Evolutionary conservation across 2,329 filamentous ascomycete species (phyloP).

Genomic region (Exophiala calicioides): DNA sequence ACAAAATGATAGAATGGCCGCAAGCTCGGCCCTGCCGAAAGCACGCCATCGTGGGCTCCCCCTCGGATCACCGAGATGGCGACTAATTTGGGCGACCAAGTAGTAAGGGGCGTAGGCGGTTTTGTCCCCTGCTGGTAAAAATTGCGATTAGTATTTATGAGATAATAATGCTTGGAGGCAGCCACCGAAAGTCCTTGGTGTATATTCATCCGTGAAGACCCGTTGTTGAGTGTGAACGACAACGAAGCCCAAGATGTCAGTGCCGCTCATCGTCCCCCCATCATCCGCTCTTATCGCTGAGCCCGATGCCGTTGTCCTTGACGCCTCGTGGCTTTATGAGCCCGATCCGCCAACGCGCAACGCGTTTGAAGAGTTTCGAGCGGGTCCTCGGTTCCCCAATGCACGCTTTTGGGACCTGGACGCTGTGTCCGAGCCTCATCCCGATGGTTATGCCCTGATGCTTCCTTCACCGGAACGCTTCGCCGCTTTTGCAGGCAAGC

Average conservation of each 20-base stretch:
- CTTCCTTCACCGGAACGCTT: constrained; percentile 14
- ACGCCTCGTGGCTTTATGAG: constrained; percentile 15
- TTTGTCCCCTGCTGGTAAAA: not conserved
- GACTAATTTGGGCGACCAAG: not conserved
- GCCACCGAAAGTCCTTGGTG: too few species aligned
- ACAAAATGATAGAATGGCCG: not conserved
- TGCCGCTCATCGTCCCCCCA: constrained; percentile 11
- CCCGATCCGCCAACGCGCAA: constrained; percentile 15
- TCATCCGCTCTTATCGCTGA: constrained; percentile 3
- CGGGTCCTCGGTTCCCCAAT: constrained; percentile 12
- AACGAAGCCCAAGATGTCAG: constrained; percentile 6
- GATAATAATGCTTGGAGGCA: too few species aligned
- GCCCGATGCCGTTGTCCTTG: constrained; percentile 10
- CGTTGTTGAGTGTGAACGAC: not conserved
- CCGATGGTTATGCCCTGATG: constrained; percentile 12
- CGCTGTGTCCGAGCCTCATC: constrained; percentile 14
- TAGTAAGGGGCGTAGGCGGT: not conserved
- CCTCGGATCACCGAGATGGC: constrained; percentile 13
- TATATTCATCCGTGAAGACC: not conserved
- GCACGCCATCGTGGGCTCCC: constrained; percentile 7
- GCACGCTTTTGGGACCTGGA: constrained; percentile 15
- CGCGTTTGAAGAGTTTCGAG: constrained; percentile 15
- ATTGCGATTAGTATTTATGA: too few species aligned
- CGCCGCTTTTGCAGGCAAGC: constrained; percentile 10
- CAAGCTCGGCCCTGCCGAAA: constrained; percentile 4